Base-by-base conservation (phyloP, 768 basidiomycete genomes). In the Gloeostereum incarnatum region DNA sequence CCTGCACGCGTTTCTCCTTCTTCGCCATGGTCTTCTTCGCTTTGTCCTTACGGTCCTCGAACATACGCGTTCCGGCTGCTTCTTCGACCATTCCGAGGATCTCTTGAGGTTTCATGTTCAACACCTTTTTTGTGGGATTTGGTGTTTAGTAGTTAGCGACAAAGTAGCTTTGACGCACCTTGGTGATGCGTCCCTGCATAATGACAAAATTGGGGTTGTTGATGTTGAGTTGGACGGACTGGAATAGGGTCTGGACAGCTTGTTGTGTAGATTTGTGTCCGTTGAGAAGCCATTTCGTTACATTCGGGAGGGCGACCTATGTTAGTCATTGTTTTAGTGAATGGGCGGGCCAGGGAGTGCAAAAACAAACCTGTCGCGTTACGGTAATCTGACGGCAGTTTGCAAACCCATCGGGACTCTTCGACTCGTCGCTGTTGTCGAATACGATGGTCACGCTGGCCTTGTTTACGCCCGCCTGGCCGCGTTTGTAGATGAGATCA, bases 131-230 rank as follows among this genome's bases (percentile, higher is more conserved):
- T 17, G 19, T 9, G 11, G 46, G 19, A 13, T 29, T 16, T 45
- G 37, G 13, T 26, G 13, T 7, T 17, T 6, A 25, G 20, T 8
- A 16, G 11, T 10, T 11, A 23, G 25, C 8, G 33, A 38, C 38
- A 32, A 29, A 34, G 27, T 11, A 13, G 7, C 16, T 18, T 13
- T 6, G 7, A 48, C 59, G 27, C 22, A 86, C 93, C 66, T 98
- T 99, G 8, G 96, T 99, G 55, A 99, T 99, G 35, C 93, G 88
- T 20, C 96, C 94, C 61, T 99, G 96, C 94, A 98, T 98, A 57
- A 98, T 97, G 42, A 99, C 72, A 65, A 98, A 98, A 57, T 98
- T 98, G 31, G 96, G 96, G 59, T 97, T 97, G 63, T 98, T 99
- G 71, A 99, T 98, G 55, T 98, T 98, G 47, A 99, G 75, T 57